Evolutionary conservation across 306 rosid species (phyloP).

Genomic region (Fragaria ananassa): DNA sequence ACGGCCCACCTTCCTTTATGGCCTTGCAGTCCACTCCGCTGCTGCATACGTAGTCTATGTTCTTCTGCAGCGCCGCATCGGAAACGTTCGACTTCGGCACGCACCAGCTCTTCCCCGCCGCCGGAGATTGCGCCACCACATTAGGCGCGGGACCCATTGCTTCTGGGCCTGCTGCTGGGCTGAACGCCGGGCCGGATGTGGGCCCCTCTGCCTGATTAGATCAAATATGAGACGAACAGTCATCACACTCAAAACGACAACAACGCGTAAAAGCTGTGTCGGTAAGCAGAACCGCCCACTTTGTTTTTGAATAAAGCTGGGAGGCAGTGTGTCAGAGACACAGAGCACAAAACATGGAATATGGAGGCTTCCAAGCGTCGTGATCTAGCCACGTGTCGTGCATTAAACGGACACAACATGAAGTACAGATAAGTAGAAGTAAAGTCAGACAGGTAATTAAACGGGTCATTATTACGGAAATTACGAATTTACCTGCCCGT

Average conservation of each 20-base stretch:
- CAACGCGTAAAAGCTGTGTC: not conserved
- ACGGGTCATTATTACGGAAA: not conserved
- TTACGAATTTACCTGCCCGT: constrained; percentile 43
- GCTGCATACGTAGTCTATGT: constrained; percentile 51
- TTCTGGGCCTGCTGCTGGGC: not conserved
- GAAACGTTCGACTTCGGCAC: constrained; percentile 30
- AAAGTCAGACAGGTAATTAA: not conserved
- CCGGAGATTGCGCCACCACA: not conserved
- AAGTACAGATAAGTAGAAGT: not conserved
- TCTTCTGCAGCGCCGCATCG: constrained; percentile 42
- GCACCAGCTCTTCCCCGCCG: constrained; percentile 38
- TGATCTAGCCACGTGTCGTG: not conserved
- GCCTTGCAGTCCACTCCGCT: constrained; percentile 46
- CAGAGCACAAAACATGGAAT: not conserved
- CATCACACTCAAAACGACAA: not conserved
- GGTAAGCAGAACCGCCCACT: not conserved
- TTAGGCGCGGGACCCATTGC: constrained; percentile 5
- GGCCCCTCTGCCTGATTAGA: constrained; percentile 19
- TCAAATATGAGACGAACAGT: not conserved
- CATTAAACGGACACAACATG: not conserved
- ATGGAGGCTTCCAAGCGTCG: not conserved
- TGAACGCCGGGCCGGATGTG: not conserved
- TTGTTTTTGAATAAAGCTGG: not conserved
- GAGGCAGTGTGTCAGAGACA: not conserved
- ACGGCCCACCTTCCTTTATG: constrained; percentile 43